Base-by-base conservation (phyloP, 331 rosid genomes). In the Stylosanthes scabra region DNA sequence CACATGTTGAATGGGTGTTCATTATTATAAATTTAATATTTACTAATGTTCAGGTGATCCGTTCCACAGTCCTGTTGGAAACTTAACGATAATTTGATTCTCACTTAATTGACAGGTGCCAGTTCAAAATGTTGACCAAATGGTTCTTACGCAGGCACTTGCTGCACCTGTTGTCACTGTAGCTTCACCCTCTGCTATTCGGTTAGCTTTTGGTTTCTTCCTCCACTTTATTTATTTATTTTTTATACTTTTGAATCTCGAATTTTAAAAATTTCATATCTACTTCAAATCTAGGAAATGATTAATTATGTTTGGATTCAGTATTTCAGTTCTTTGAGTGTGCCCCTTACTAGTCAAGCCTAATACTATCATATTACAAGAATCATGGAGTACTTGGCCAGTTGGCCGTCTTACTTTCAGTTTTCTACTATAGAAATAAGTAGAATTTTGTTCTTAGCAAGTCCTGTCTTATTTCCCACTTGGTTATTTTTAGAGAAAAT, bases 101-200 rank as follows among this genome's bases (percentile, higher is more conserved):
- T 34, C 41, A 55, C 70, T 67, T 74, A 15, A 65, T 12, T 49
- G 16, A 52, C 89, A 95, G 99, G 91, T 85, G 68, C 97, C 96
- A 62, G 92, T 95, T 57, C 88, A 88, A 58, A 78, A 83, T 41
- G 91, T 95, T 15, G 92, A 90, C 69, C 86, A 77, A 73, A 66
- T 66, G 68, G 81, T 78, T 71, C 81, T 92, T 11, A 81, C 87
- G 86, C 85, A 84, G 81, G 99, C 99, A 55, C 91, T 86, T 61
- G 82, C 84, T 31, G 84, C 86, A 28, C 96, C 98, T 76, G 94
- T 95, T 78, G 75, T 95, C 84, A 84, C 99, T 9, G 98, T 82
- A 70, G 99, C 98, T 74, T 95, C 99, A 47, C 98, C 99, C 71
- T 95, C 99, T 31, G 88, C 99, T 20, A 78, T 95, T 81, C 81